These are phyloP conservation scores for Artomyces pyxidatus DNA, from an alignment of 768 basidiomycete genomes.

Conservation along the genomic window DNA sequence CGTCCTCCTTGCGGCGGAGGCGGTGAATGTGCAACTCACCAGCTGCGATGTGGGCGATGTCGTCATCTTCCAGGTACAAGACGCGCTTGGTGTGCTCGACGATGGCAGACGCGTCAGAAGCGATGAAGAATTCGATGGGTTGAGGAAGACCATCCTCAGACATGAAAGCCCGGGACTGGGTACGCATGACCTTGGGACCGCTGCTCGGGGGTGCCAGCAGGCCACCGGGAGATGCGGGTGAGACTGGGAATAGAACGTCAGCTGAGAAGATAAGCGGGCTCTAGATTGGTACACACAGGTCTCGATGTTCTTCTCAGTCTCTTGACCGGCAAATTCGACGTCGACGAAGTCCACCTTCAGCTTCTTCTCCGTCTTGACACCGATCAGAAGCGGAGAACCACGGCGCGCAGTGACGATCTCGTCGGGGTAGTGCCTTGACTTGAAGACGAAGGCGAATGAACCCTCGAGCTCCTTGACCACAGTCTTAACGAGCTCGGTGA, in stretches of 20 bases:
- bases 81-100: constrained; percentile 99
- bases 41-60: constrained; percentile 95
- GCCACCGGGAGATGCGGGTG: constrained; percentile 42
- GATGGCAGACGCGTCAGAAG: constrained; percentile 93
- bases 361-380: constrained; percentile 99
- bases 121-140: constrained; percentile 99
- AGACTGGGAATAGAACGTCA: constrained; percentile 24
- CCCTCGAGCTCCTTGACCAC: constrained; percentile 97
- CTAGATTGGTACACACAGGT: constrained; percentile 28
- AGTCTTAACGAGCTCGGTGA: constrained; percentile 89
- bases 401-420: constrained; percentile 94
- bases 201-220: constrained; percentile 61
- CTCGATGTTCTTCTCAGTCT: constrained; percentile 39
- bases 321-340: constrained; percentile 84
- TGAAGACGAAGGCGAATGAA: constrained; percentile 99
- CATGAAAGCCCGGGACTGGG: constrained; percentile 97
- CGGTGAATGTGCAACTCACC: constrained; percentile 99
- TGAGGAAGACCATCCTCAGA: constrained; percentile 97
- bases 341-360: constrained; percentile 99
- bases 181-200: constrained; percentile 77
- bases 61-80: constrained; percentile 96
- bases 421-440: constrained; percentile 90
- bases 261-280: constrained; percentile 11
- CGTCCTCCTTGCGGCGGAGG: constrained; percentile 81
- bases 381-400: constrained; percentile 92